Base-by-base conservation (phyloP, 805 yeast species). In the Metschnikowia lunata region DNA sequence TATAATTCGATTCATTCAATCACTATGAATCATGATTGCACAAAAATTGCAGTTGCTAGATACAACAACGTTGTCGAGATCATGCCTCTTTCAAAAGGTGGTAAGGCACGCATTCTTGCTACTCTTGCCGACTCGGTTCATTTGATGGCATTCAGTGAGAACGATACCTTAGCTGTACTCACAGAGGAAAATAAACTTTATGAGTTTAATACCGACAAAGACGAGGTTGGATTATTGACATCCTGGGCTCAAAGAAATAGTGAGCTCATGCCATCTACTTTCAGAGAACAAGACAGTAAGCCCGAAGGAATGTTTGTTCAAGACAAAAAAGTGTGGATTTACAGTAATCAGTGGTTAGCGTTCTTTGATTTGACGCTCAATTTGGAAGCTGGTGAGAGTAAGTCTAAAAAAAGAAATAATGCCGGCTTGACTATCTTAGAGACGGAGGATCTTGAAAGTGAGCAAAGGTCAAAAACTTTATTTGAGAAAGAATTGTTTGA, bases 331-430 rank as follows among this genome's bases (percentile, higher is more conserved):
- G 67, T 85, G 12, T 91, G 97, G 97, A 64, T 88, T n/a, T 89
- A 87, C 78, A 95, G 97, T 1, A 74, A 85, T 15, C 78, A 78
- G 40, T 91, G 96, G 95, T 52, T 90, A 12, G 77, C 84, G 4
- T 85, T 77, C 60, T 75, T 91, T 39, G 91, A 91, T 61, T 64
- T 86, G 51, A 61, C 74, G 8, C 59, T 72, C 42, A 78, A 83
- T 56, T 62, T 82, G 40, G 84, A 87, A 11, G 62, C 74, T 14
- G 55, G 57, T 42, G 66, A 64, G 48, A 34, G 42, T 42, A 50
- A 48, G 31, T 47, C 60, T 18, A 64, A 74, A 43, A 76, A 75
- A 58, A 66, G 77, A 53, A 70, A 62, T 39, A 63, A 70, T 43
- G 70, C 72, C 33, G 77, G 78, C 3, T 63, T 71, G 43, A 53